Conservation (phyloP, 1,284 basidiomycete genomes). For the Sanghuangporus sanghuang region DNA sequence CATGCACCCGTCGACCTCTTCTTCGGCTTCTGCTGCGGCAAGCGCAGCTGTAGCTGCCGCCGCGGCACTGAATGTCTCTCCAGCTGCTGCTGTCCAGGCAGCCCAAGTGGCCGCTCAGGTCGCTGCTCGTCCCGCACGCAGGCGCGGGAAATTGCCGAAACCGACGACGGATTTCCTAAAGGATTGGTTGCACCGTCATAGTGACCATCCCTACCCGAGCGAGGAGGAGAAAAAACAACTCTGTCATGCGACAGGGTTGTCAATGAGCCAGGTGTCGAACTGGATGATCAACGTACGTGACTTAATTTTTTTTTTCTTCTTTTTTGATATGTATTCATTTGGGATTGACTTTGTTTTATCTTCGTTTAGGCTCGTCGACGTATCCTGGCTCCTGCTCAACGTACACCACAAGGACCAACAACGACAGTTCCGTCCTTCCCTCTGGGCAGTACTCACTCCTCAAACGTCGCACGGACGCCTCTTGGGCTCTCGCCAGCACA, state of each 20-base stretch:
- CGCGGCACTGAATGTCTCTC: slow-evolving; percentile 34
- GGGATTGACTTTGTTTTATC: neutral
- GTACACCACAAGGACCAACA: slow-evolving; percentile 65
- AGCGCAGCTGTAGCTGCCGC: slow-evolving; percentile 30
- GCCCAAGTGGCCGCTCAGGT: slow-evolving; percentile 47
- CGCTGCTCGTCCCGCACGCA: slow-evolving; percentile 68
- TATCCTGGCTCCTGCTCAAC: slow-evolving; percentile 75
- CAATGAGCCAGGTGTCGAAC: slow-evolving; percentile 85
- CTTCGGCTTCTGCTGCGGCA: neutral
- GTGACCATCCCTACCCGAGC: slow-evolving; percentile 85
- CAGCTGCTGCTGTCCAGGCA: slow-evolving; percentile 30
- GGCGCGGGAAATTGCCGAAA: slow-evolving; percentile 85
- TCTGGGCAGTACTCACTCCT: neutral
- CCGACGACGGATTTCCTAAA: slow-evolving; percentile 87
- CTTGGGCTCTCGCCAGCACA: slow-evolving; percentile 6
- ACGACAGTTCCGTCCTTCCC: slow-evolving; percentile 58
- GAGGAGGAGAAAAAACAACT: slow-evolving; percentile 89
- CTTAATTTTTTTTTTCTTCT: slow-evolving; percentile 1
- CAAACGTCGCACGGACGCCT: neutral
- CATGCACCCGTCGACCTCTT: neutral
- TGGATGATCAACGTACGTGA: slow-evolving; percentile 85
- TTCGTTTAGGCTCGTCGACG: slow-evolving; percentile 61
- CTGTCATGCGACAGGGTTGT: slow-evolving; percentile 79
- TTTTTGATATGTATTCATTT: slow-evolving; percentile 15
- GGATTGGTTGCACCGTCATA: slow-evolving; percentile 86